A percentile compares a stretch with the other conserved stretches of the same genome.
phyloP scores from a whole-genome alignment of 2,329 filamentous ascomycete species.

The Ophiocordyceps camponoti-leonardi region DNA sequence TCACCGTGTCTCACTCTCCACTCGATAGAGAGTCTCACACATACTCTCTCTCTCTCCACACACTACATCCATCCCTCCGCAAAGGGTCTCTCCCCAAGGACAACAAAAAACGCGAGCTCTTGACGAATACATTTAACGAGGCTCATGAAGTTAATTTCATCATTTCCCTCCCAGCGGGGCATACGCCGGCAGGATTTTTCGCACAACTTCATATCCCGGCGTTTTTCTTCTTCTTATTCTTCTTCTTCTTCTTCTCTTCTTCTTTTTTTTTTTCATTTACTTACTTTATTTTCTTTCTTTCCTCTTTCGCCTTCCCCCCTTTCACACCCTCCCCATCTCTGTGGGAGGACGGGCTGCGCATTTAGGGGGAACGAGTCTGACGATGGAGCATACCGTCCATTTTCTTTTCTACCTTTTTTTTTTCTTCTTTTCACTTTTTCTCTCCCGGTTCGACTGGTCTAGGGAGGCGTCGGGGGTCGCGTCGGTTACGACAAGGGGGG shows the following conservation, averaged over 20 bases:
- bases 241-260: not conserved
- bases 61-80: not conserved
- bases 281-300: not conserved
- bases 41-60: not conserved
- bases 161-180: constrained; percentile 1
- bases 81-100: not conserved
- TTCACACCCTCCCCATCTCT: too few relatives aligned
- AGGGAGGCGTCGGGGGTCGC: not conserved
- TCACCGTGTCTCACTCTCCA: not conserved
- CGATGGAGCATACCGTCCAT: not conserved
- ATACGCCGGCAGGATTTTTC: constrained; percentile 1
- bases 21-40: too few relatives aligned
- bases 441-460: too few relatives aligned
- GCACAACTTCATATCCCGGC: constrained; percentile 5
- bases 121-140: constrained; percentile 4
- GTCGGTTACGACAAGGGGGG: too few relatives aligned
- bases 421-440: not conserved
- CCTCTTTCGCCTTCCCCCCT: too few relatives aligned
- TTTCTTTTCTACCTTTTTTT: not conserved
- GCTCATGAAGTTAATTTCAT: constrained; percentile 4
- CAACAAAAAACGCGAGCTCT: not conserved
- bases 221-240: constrained; percentile 2
- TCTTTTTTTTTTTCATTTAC: not conserved
- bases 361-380: too few relatives aligned
- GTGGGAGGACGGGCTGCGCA: too few relatives aligned